Evolutionary conservation across 768 basidiomycete genomes (phyloP), one percentile per base, ranked within the genome.

Genomic region (Amanita brunnescens): DNA sequence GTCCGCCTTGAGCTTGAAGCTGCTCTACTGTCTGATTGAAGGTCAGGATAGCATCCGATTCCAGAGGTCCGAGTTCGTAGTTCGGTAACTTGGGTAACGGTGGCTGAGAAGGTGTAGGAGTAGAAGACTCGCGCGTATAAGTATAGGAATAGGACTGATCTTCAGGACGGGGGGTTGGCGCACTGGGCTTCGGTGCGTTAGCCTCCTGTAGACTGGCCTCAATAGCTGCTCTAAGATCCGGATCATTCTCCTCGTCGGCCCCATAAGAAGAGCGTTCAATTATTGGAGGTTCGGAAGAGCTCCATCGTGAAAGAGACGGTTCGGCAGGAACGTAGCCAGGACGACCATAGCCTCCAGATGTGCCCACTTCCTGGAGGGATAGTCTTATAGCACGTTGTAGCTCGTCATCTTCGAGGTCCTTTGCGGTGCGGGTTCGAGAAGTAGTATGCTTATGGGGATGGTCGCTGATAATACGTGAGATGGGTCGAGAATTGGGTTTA

Each of bases 171-270:
- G 79, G 71, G 2, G 78, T 72, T 46, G 92, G 91, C 0, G 88
- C 89, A 58, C 88, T 91, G 6, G 91, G 83, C 55, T 75, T 80
- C 0, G 85, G 85, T 9, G 87, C 83, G 53, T 75, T 81, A 2
- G 79, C 84, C 59, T 99, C 96, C n/a, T 83, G 76, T 55, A 99
- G 66, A 62, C 88, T 91, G 0, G 96, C 96, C 62, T 97, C 92
- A 46, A 99, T 99, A 0, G 96, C 96, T 16, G 95, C 89, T 53
- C 76, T 80, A 16, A 99, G 72, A 52, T 98, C 93, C 9, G 88
- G 87, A 65, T 99, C 95, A 2, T 95, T 88, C 29, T 95, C 94
- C 9, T 91, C 80, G 2, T 65, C 69, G 13, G 61, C 58, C 12
- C 53, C 26, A 13, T 75, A 77, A 47, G 74, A 76, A 50, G 63